phyloP scores from a whole-genome alignment of 1,139 yeast species.

The Pichia terricola region DNA sequence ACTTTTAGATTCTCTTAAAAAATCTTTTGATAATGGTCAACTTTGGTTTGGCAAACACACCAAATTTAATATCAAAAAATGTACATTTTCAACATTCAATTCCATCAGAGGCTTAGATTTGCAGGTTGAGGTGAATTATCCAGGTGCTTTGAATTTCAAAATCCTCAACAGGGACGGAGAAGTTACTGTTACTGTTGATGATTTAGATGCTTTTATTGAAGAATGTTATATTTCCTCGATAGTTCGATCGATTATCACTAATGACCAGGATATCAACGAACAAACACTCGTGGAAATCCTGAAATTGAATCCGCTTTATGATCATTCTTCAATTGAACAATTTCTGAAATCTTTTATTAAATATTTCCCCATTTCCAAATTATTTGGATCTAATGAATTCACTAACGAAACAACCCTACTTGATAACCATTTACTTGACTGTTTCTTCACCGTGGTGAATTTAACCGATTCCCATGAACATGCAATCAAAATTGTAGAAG shows the following conservation, averaged over 20 bases:
- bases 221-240: constrained; percentile 63
- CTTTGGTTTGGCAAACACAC: constrained; percentile 50
- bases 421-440: constrained; percentile 45
- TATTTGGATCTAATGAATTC: constrained; percentile 51
- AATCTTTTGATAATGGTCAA: constrained; percentile 41
- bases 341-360: constrained; percentile 41
- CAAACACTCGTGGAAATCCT: constrained; percentile 50
- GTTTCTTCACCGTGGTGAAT: constrained; percentile 38
- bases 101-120: constrained; percentile 62
- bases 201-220: constrained; percentile 35
- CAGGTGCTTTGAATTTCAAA: constrained; percentile 40
- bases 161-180: constrained; percentile 29
- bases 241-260: constrained; percentile 40
- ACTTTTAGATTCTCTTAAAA: constrained; percentile 43
- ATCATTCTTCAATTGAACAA: constrained; percentile 33
- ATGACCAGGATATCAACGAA: constrained; percentile 43
- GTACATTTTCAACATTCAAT: constrained; percentile 56
- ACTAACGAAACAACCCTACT: constrained; percentile 48
- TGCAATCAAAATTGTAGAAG: constrained; percentile 36
- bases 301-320: constrained; percentile 53
- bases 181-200: background rate
- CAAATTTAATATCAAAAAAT: constrained; percentile 47
- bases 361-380: constrained; percentile 46
- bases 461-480: constrained; percentile 40
- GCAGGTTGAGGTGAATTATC: constrained; percentile 58